Percentiles rank a stretch among this genome's conserved stretches.
phyloP scores from a whole-genome alignment of 805 yeast genomes.

The Torulaspora microellipsoides region DNA sequence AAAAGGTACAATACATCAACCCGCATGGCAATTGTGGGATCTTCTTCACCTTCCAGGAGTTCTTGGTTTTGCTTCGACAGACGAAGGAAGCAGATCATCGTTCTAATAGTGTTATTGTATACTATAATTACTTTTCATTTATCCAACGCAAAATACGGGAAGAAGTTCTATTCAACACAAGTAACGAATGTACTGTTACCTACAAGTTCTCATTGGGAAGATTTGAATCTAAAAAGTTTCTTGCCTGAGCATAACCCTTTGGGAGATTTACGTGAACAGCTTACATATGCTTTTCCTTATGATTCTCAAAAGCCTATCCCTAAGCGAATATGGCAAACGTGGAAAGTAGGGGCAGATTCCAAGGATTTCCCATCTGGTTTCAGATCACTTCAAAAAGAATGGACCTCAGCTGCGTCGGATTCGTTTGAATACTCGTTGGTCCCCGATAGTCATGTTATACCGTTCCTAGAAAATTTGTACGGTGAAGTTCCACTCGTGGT shows the following conservation, averaged over 20 bases:
- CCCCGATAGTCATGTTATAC: conserved; percentile 61
- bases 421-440: conserved; percentile 63
- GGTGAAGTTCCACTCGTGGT: conserved; percentile 70
- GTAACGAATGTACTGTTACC: conserved; percentile 18
- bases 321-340: conserved; percentile 86
- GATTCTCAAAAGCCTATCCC: conserved; percentile 62
- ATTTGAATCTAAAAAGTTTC: conserved; percentile 19
- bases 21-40: not conserved
- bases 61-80: conserved; percentile 8
- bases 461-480: conserved; percentile 53
- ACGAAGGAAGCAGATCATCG: conserved; percentile 10
- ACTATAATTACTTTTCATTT: conserved; percentile 10
- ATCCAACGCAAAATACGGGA: conserved; percentile 9
- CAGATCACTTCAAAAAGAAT: conserved; percentile 48
- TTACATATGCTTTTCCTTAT: conserved; percentile 73
- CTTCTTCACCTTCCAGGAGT: too few relatives aligned
- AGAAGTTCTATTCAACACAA: conserved; percentile 4
- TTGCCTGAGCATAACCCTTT: conserved; percentile 1
- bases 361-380: conserved; percentile 52
- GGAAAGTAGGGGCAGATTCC: conserved; percentile 69
- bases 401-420: conserved; percentile 40
- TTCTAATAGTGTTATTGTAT: conserved; percentile 7
- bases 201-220: conserved; percentile 23
- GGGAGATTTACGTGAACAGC: conserved; percentile 39
- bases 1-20: not conserved